These are phyloP conservation scores for Tulasnella sp. DNA, from an alignment of 768 basidiomycete species.

Conservation along the genomic window DNA sequence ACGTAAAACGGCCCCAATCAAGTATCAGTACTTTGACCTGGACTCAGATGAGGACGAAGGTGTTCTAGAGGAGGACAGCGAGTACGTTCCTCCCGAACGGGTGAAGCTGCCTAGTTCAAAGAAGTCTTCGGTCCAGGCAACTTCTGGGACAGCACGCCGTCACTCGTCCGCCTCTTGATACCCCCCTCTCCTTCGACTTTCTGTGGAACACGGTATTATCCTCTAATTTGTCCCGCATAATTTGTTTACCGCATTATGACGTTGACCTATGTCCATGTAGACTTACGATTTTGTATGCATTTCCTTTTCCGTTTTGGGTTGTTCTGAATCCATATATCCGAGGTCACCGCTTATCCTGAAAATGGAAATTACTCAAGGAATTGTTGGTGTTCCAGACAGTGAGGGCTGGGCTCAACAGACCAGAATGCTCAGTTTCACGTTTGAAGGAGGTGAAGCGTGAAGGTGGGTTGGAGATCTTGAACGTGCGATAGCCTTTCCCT, in stretches of 20 bases:
- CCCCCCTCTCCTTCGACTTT: neutral
- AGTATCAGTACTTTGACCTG: conserved; percentile 12
- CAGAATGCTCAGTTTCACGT: too few species aligned
- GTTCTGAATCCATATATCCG: neutral
- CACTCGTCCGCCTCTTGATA: conserved; percentile 3
- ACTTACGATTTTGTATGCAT: conserved; percentile 1
- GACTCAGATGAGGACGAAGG: conserved; percentile 6
- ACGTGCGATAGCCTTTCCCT: too few species aligned
- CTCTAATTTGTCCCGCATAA: neutral
- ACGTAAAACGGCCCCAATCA: conserved; percentile 12
- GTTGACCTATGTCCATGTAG: neutral
- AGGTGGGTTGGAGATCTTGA: too few species aligned
- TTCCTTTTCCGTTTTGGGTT: neutral
- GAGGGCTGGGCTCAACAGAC: too few species aligned
- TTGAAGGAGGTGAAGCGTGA: too few species aligned
- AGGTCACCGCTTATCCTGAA: too few species aligned
- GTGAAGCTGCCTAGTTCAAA: neutral
- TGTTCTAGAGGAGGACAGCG: neutral
- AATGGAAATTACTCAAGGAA: too few species aligned
- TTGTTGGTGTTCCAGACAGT: too few species aligned
- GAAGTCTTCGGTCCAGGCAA: neutral
- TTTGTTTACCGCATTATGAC: neutral
- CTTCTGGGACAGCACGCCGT: neutral
- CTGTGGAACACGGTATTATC: neutral
- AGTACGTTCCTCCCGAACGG: neutral